A percentile compares a stretch with the other conserved stretches of the same genome.
Evolutionary conservation across 495 filamentous ascomycete species (phyloP).

Genomic region (Neurospora sp.): DNA sequence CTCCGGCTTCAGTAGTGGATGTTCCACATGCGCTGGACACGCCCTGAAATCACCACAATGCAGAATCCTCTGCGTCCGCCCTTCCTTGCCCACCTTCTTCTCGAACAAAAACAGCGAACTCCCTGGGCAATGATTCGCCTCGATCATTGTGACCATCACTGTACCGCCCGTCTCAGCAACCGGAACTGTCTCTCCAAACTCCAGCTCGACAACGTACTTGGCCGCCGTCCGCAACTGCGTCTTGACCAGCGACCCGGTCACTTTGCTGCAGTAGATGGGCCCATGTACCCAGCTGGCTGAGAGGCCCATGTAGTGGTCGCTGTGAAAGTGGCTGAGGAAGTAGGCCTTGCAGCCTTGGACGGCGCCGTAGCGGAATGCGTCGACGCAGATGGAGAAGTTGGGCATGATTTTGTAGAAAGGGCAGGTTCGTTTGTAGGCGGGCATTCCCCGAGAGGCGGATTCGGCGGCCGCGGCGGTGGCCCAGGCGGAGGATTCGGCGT

Average conservation of each 20-base stretch:
- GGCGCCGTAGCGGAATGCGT: conserved; percentile 92
- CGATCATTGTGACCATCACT: conserved; percentile 85
- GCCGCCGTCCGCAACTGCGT: conserved; percentile 77
- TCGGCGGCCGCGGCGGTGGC: conserved; percentile 74
- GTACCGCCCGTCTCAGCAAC: conserved; percentile 64
- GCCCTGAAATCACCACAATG: conserved; percentile 97
- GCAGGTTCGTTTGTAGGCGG: conserved; percentile 79
- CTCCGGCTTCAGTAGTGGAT: conserved; percentile 71
- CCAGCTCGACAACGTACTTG: conserved; percentile 73
- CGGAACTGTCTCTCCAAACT: conserved; percentile 74
- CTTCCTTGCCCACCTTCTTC: conserved; percentile 52
- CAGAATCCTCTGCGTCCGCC: conserved; percentile 61
- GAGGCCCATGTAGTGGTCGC: conserved; percentile 91
- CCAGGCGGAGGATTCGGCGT: conserved; percentile 88
- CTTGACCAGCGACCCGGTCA: conserved; percentile 82
- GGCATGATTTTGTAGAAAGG: conserved; percentile 98
- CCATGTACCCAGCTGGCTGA: conserved; percentile 84
- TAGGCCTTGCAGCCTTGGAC: conserved; percentile 89
- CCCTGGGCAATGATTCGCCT: conserved; percentile 93
- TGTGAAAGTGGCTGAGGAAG: conserved; percentile 96
- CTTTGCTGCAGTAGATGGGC: conserved; percentile 90
- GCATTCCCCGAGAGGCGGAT: conserved; percentile 70
- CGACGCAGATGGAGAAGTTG: conserved; percentile 83
- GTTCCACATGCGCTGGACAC: conserved; percentile 72
- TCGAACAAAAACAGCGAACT: conserved; percentile 92